phyloP scores from a whole-genome alignment of 1,284 basidiomycete genomes.

The Lignosus rhinocerotis region DNA sequence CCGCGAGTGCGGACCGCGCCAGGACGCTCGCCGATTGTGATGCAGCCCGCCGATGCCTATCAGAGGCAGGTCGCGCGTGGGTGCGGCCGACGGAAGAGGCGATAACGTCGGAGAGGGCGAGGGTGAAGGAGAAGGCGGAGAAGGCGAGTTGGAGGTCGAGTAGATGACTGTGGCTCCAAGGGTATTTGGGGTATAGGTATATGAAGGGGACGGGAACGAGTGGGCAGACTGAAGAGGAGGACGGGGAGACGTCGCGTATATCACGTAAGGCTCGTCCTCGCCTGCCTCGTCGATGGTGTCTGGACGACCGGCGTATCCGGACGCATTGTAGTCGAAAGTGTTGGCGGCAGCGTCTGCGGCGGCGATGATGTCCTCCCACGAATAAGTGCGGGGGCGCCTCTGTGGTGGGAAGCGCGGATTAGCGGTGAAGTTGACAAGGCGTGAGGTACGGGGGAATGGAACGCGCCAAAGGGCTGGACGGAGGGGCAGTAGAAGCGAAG shows the following conservation, averaged over 20 bases:
- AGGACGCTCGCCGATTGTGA: slow-evolving; percentile 9
- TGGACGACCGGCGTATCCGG: slow-evolving; percentile 13
- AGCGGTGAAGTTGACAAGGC: slow-evolving; percentile 1
- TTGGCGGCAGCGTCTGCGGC: slow-evolving; percentile 18
- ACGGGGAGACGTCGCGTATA: slow-evolving; percentile 29
- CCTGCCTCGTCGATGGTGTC: slow-evolving; percentile 26
- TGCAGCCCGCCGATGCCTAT: slow-evolving; percentile 5
- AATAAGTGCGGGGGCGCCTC: slow-evolving; percentile 24
- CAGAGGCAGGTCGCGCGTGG: slow-evolving; percentile 12
- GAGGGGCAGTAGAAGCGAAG: neutral
- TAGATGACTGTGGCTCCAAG: slow-evolving; percentile 18
- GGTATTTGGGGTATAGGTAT: slow-evolving; percentile 12
- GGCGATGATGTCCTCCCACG: slow-evolving; percentile 26
- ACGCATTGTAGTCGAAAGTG: slow-evolving; percentile 14
- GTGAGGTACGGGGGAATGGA: neutral
- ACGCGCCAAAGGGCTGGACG: neutral
- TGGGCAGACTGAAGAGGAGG: slow-evolving; percentile 5
- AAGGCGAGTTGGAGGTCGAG: slow-evolving; percentile 14
- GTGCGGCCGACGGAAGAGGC: slow-evolving; percentile 5
- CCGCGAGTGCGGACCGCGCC: slow-evolving; percentile 27
- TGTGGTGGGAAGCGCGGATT: slow-evolving; percentile 3
- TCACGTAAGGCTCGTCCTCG: slow-evolving; percentile 29
- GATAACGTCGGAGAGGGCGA: slow-evolving; percentile 16
- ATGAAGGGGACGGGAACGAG: slow-evolving; percentile 7
- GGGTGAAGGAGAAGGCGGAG: slow-evolving; percentile 18